Evolutionary conservation across 164 flowering plant genomes (phyloP).

Genomic region (Dillenia turbinata): DNA sequence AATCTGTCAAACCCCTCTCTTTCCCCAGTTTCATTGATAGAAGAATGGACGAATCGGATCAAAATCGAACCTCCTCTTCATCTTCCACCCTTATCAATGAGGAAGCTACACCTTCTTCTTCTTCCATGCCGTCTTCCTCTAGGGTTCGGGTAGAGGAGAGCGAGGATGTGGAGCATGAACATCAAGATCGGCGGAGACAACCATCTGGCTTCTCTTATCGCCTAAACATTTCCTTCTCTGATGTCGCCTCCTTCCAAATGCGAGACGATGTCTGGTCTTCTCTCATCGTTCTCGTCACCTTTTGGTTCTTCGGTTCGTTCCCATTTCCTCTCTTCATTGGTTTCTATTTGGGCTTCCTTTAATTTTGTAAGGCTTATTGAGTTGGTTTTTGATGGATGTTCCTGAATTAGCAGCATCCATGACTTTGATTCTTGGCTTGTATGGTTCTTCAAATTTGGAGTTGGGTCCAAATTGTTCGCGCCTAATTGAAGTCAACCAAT

Average conservation of each 20-base stretch:
- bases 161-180: neutral
- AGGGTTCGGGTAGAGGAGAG: slow-evolving; percentile 19
- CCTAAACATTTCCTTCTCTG: slow-evolving; percentile 15
- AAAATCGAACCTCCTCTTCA: slow-evolving; percentile 5
- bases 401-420: slow-evolving; percentile 44
- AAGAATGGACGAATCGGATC: slow-evolving; percentile 28
- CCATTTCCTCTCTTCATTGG: neutral
- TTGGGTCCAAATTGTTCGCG: slow-evolving; percentile 58
- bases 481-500: slow-evolving; percentile 33
- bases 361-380: neutral
- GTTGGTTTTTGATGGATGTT: slow-evolving; percentile 2
- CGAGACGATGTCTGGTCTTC: slow-evolving; percentile 53
- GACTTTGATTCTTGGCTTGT: slow-evolving; percentile 56
- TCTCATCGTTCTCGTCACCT: slow-evolving; percentile 38
- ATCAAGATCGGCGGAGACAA: slow-evolving; percentile 13
- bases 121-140: slow-evolving; percentile 17
- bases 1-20: neutral
- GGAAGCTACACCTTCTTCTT: slow-evolving; percentile 10
- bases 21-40: neutral
- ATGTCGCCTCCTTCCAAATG: slow-evolving; percentile 6
- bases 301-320: slow-evolving; percentile 60
- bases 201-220: slow-evolving; percentile 18
- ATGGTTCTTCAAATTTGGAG: slow-evolving; percentile 36
- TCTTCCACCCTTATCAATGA: slow-evolving; percentile 10
- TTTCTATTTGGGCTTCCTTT: slow-evolving; percentile 1